A percentile compares a stretch with the other conserved stretches of the same genome.
These are phyloP conservation scores for Beauveria varroae DNA, from an alignment of 2,329 filamentous ascomycete species.

Conservation along the genomic window DNA sequence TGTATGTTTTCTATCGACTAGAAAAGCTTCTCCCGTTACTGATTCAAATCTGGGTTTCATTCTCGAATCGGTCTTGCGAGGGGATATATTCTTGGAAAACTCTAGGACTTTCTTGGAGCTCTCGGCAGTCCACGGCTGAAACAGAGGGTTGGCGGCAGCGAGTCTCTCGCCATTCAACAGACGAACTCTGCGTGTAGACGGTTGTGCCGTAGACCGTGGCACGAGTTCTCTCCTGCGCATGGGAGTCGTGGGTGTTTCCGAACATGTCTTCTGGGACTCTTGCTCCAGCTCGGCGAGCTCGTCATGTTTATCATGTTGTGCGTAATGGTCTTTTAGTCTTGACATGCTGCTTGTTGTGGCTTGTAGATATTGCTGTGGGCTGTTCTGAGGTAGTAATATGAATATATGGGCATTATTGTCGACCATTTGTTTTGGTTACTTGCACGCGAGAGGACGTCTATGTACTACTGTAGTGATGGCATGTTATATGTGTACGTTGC, in stretches of 20 bases:
- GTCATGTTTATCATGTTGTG: neutral
- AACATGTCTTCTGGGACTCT: neutral
- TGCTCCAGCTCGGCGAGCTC: neutral
- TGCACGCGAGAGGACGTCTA: neutral
- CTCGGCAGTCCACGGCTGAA: slow-evolving; percentile 24
- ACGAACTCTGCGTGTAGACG: slow-evolving; percentile 23
- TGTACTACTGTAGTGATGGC: neutral
- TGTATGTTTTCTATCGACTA: neutral
- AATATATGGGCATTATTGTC: neutral
- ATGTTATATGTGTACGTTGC: slow-evolving; percentile 1
- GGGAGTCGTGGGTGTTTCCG: slow-evolving; percentile 1
- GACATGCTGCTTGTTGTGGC: slow-evolving; percentile 1
- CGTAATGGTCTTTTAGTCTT: neutral
- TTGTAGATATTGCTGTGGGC: neutral
- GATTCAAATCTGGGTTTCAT: neutral
- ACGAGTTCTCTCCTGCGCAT: slow-evolving; percentile 16
- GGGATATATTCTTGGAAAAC: slow-evolving; percentile 7
- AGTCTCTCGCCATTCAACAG: slow-evolving; percentile 19
- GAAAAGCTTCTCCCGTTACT: neutral
- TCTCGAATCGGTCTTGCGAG: slow-evolving; percentile 1
- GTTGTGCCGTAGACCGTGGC: slow-evolving; percentile 18
- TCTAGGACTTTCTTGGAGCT: slow-evolving; percentile 14
- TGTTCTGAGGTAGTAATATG: neutral
- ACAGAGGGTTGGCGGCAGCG: slow-evolving; percentile 22
- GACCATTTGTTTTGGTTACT: neutral